Base-by-base conservation (phyloP, 2,329 filamentous ascomycete genomes). In the Aphanoascus verrucosus region DNA sequence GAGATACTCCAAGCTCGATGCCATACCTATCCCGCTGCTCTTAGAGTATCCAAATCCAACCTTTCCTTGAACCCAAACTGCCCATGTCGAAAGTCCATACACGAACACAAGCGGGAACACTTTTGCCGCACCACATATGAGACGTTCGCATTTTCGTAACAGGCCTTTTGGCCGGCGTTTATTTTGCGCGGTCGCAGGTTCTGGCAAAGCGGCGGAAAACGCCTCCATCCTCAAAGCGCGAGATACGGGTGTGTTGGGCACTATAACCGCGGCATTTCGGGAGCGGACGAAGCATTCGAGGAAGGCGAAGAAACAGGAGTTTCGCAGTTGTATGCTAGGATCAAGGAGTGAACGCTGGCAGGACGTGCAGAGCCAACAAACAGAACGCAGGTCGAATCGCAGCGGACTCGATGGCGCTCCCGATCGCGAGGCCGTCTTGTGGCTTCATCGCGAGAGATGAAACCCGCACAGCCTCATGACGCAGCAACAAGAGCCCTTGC, bases 81-180 rank as follows among this genome's bases (percentile, higher is more conserved):
- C 90, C 93, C 93, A 98, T 9, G 85, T 85, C n/a, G 88, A 91
- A 60, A 96, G 70, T 53, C 85, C 79, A 65, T 95, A 96, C 55
- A 97, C 87, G 65, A 97, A 95, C 28, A 75, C 74, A 15, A 97
- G 77, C n/a, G 91, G 91, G 61, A 94, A 87, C 69, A 89, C 95
- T 23, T 82, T 86, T 51, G 85, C 77, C 56, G 82, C 80, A 42
- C 77, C 74, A 73, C 90, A 97, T 76, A 89, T 96, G 64, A 81
- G 84, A 48, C 89, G 85, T 76, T 96, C 90, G 63, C 86, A 76
- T 59, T 64, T 70, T 55, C 71, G 68, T 9, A 72, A 70, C 64
- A 70, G 72, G 15, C 66, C 64, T 48, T 67, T 68, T 34, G 66
- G 60, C n/a, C 69, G 66, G 46, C 71, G 70, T 62, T 69, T 72